phyloP scores from a whole-genome alignment of 352 stramenopile species.

The Phytophthora citrophthora region DNA sequence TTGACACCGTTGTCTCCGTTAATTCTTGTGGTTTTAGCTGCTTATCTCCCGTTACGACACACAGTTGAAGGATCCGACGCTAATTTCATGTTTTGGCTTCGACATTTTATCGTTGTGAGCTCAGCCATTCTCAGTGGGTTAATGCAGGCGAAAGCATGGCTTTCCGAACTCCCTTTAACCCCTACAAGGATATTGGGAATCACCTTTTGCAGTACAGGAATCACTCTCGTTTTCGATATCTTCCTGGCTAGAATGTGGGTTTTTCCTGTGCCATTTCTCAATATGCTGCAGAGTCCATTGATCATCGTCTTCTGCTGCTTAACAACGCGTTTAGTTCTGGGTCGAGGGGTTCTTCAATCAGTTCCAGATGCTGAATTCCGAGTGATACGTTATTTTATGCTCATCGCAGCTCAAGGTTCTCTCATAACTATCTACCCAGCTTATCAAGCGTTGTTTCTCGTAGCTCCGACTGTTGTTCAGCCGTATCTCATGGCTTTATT shows the following conservation, averaged over 20 bases:
- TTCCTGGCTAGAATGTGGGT: constrained; percentile 18
- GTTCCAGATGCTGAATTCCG: constrained; percentile 28
- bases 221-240: constrained; percentile 10
- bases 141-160: constrained; percentile 34
- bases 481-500: constrained; percentile 27
- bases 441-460: constrained; percentile 31
- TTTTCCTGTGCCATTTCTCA: constrained; percentile 45
- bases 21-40: constrained; percentile 18
- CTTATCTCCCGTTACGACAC: constrained; percentile 16
- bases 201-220: constrained; percentile 3
- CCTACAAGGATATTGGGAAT: constrained; percentile 1
- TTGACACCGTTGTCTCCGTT: constrained; percentile 36
- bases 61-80: constrained; percentile 12
- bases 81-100: constrained; percentile 44
- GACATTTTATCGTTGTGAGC: constrained; percentile 17
- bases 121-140: constrained; percentile 12
- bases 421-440: constrained; percentile 38
- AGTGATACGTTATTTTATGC: constrained; percentile 34
- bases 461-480: constrained; percentile 7
- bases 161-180: constrained; percentile 30
- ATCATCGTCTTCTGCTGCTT: constrained; percentile 5
- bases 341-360: constrained; percentile 1
- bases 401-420: constrained; percentile 25
- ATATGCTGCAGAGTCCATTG: constrained; percentile 25
- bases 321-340: constrained; percentile 19